Conservation (phyloP, 768 basidiomycete species). For the Auriscalpium vulgare region DNA sequence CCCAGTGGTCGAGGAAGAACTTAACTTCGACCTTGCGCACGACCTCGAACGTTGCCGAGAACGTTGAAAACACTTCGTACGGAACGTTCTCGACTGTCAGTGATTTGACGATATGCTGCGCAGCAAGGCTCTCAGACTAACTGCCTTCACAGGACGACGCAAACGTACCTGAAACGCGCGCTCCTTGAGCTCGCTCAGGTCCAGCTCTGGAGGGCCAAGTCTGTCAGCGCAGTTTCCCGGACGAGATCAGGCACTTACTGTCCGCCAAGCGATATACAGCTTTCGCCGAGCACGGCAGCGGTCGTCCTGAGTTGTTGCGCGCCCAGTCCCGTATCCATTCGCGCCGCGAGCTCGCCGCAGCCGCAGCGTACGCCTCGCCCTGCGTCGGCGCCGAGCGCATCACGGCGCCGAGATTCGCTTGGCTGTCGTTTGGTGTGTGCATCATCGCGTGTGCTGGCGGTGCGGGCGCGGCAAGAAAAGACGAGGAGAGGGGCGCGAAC, state of each 20-base stretch:
- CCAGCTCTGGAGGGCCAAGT: constrained; percentile 44
- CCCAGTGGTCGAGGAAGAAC: constrained; percentile 78
- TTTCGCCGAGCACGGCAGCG: constrained; percentile 76
- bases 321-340: constrained; percentile 77
- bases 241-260: constrained; percentile 37
- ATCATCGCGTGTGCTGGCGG: constrained; percentile 4
- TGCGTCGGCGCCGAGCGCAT: constrained; percentile 12
- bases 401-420: constrained; percentile 20
- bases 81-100: constrained; percentile 76
- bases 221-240: not conserved
- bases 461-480: constrained; percentile 32
- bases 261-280: constrained; percentile 80
- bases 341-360: constrained; percentile 31
- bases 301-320: constrained; percentile 47
- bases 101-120: constrained; percentile 66
- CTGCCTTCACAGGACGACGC: not conserved
- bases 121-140: not conserved
- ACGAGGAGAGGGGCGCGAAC: constrained; percentile 79
- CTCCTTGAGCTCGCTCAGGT: constrained; percentile 62
- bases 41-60: constrained; percentile 75
- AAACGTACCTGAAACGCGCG: constrained; percentile 48
- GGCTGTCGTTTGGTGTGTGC: constrained; percentile 27
- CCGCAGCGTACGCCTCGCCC: constrained; percentile 10
- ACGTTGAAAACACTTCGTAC: constrained; percentile 79
- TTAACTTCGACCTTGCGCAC: constrained; percentile 75